A percentile compares a stretch with the other conserved stretches of the same genome.
Evolutionary conservation across 176 grass and related monocot genomes (phyloP).

Genomic region (Triticum monococcum): DNA sequence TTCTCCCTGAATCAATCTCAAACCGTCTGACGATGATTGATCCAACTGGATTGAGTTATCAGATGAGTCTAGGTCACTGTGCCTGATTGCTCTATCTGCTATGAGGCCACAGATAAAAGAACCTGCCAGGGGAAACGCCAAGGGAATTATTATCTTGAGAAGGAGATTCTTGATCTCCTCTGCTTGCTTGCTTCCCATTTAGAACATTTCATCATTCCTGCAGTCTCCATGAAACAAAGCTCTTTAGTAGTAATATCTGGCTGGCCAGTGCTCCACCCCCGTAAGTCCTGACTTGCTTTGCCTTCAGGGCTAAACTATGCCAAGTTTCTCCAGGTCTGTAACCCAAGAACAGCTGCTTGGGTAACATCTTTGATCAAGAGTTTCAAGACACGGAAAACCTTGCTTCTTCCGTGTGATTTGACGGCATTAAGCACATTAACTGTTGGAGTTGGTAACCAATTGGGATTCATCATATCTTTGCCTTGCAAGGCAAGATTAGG

Average conservation of each 20-base stretch:
- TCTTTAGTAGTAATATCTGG: conserved; percentile 30
- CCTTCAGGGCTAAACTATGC: conserved; percentile 60
- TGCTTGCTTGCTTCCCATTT: conserved; percentile 64
- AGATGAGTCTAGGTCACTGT: conserved; percentile 14
- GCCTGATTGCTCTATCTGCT: conserved; percentile 29
- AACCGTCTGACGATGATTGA: conserved; percentile 31
- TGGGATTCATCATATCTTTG: conserved; percentile 14
- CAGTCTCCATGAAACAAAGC: conserved; percentile 34
- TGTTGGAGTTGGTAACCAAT: neutral
- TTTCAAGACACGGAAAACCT: neutral
- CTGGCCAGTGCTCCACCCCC: neutral
- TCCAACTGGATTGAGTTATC: conserved; percentile 22
- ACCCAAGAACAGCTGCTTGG: conserved; percentile 6
- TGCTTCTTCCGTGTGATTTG: neutral
- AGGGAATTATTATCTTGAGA: conserved; percentile 64
- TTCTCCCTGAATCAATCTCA: conserved; percentile 38
- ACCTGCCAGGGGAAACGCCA: conserved; percentile 66
- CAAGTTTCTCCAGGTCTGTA: conserved; percentile 28
- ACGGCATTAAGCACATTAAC: neutral
- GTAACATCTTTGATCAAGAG: conserved; percentile 3
- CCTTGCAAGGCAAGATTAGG: conserved; percentile 36
- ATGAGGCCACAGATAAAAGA: conserved; percentile 68
- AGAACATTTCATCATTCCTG: conserved; percentile 35
- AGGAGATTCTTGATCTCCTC: conserved; percentile 63
- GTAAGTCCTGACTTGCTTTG: conserved; percentile 62